Conservation (phyloP, 1,139 yeast species). For the Protomyces lactucae-debilis region DNA sequence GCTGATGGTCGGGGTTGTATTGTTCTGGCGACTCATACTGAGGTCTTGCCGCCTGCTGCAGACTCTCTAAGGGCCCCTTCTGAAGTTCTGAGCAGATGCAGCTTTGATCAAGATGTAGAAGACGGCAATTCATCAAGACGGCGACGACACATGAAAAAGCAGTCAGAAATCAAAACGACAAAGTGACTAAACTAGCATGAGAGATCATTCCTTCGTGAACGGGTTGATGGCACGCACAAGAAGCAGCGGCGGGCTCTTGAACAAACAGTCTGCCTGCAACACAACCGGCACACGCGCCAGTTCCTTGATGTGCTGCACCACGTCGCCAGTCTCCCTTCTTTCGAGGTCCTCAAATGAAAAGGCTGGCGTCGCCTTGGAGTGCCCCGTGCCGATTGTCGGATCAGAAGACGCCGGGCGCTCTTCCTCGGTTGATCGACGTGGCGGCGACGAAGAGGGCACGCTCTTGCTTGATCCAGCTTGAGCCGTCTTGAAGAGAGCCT, state of each 20-base stretch:
- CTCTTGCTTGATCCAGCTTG: constrained; percentile 35
- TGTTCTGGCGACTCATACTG: too few species aligned
- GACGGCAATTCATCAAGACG: not conserved
- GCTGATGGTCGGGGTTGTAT: constrained; percentile 12
- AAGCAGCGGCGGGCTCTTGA: constrained; percentile 83
- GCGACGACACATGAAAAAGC: not conserved
- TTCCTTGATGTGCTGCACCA: constrained; percentile 75
- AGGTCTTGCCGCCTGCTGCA: too few species aligned
- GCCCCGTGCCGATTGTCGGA: constrained; percentile 16
- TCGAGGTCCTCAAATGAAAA: constrained; percentile 31
- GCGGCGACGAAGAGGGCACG: constrained; percentile 37
- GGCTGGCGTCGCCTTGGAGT: constrained; percentile 29
- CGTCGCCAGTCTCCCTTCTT: constrained; percentile 28
- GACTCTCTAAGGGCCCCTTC: too few species aligned
- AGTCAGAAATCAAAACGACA: not conserved
- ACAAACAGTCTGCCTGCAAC: constrained; percentile 86
- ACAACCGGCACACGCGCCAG: constrained; percentile 76
- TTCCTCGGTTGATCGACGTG: constrained; percentile 35
- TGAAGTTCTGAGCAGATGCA: too few species aligned
- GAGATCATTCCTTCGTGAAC: constrained; percentile 40
- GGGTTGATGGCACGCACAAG: constrained; percentile 94
- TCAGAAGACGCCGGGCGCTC: constrained; percentile 30
- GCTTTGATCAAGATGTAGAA: not conserved
- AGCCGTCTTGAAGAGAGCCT: constrained; percentile 22
- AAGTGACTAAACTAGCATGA: not conserved